These are phyloP conservation scores for Porcisia hertigi DNA, from an alignment of 208 protist species.

Conservation along the genomic window DNA sequence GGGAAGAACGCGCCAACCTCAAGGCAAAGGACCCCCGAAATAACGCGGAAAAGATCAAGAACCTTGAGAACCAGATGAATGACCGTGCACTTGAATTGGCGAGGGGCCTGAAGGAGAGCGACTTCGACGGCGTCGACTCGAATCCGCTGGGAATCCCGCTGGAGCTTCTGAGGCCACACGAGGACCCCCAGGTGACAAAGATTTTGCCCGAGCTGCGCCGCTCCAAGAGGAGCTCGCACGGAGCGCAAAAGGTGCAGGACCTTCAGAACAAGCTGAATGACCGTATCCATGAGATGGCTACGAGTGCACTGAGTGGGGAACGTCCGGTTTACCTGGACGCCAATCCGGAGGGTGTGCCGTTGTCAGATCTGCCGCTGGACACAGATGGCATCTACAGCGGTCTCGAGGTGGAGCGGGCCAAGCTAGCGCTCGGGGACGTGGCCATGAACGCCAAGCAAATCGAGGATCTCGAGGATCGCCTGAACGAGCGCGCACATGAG, in stretches of 20 bases:
- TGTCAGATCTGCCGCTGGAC: constrained; percentile 60
- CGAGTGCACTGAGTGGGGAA: constrained; percentile 46
- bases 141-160: constrained; percentile 62
- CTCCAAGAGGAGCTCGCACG: constrained; percentile 52
- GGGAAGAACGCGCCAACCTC: constrained; percentile 54
- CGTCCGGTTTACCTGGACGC: constrained; percentile 53
- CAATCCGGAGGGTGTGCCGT: constrained; percentile 56
- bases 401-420: constrained; percentile 67
- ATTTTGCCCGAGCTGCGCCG: constrained; percentile 66
- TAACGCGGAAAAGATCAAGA: constrained; percentile 53
- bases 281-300: constrained; percentile 54
- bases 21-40: constrained; percentile 60
- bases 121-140: constrained; percentile 64
- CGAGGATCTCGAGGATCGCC: constrained; percentile 56
- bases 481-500: constrained; percentile 63
- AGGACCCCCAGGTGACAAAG: constrained; percentile 53
- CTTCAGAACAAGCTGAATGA: constrained; percentile 57
- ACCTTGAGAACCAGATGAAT: constrained; percentile 66
- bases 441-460: constrained; percentile 52
- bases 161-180: constrained; percentile 51
- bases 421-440: constrained; percentile 62
- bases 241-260: constrained; percentile 39
- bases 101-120: constrained; percentile 34
- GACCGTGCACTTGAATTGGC: constrained; percentile 64
- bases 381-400: constrained; percentile 60